These are phyloP conservation scores for Diutina scorzettiae DNA, from an alignment of 1,139 yeast species.

Conservation along the genomic window DNA sequence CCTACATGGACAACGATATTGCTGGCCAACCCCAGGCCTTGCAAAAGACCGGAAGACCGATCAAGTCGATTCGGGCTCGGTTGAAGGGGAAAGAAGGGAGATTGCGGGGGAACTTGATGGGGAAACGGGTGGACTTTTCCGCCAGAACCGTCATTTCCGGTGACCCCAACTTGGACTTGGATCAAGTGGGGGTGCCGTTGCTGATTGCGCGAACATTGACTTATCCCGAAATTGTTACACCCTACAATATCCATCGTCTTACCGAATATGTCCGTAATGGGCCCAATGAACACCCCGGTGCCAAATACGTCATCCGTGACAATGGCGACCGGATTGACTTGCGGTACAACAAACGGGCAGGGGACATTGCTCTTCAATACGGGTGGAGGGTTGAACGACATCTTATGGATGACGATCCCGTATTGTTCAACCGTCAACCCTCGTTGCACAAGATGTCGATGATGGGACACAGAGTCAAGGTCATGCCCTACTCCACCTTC, in stretches of 20 bases:
- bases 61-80: slow-evolving; percentile 96
- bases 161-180: slow-evolving; percentile 94
- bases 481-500: slow-evolving; percentile 97
- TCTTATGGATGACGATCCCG: slow-evolving; percentile 94
- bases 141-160: slow-evolving; percentile 99
- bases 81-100: slow-evolving; percentile 99
- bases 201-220: slow-evolving; percentile 92
- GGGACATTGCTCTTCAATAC: slow-evolving; percentile 93
- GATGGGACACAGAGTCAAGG: slow-evolving; percentile 99
- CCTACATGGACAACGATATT: slow-evolving; percentile 98
- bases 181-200: slow-evolving; percentile 97
- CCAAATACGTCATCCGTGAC: slow-evolving; percentile 94
- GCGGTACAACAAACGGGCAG: slow-evolving; percentile 94
- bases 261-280: slow-evolving; percentile 94
- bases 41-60: slow-evolving; percentile 98
- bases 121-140: slow-evolving; percentile 98
- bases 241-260: slow-evolving; percentile 85
- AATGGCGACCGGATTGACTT: slow-evolving; percentile 97
- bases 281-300: slow-evolving; percentile 99
- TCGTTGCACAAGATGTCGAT: slow-evolving; percentile 98
- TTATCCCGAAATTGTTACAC: slow-evolving; percentile 96
- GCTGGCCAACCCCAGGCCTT: slow-evolving; percentile 99
- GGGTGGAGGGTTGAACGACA: slow-evolving; percentile 99
- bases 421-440: slow-evolving; percentile 96
- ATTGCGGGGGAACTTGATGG: slow-evolving; percentile 97